A percentile compares a stretch with the other conserved stretches of the same genome.
phyloP scores from a whole-genome alignment of 306 rosid genomes.

The Styphnolobium japonicum region DNA sequence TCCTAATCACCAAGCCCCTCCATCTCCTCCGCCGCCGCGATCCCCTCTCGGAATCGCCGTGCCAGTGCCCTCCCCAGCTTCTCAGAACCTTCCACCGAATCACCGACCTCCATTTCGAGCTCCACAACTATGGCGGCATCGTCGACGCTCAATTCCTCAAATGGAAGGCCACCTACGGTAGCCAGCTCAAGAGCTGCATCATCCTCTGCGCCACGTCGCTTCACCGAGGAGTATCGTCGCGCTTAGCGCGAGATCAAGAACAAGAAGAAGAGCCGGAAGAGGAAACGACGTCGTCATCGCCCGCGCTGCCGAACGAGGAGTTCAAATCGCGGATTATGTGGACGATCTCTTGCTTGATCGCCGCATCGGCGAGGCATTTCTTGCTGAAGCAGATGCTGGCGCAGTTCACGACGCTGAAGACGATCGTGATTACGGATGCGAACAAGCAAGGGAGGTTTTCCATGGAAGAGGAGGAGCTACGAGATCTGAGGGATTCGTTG shows the following conservation, averaged over 20 bases:
- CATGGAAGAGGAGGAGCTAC: slow-evolving; percentile 32
- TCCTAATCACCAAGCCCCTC: not conserved
- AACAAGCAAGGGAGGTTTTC: slow-evolving; percentile 28
- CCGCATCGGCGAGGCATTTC: slow-evolving; percentile 45
- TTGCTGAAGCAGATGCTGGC: slow-evolving; percentile 33
- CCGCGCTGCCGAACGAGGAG: not conserved
- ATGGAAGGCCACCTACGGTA: slow-evolving; percentile 45
- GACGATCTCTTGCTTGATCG: slow-evolving; percentile 25
- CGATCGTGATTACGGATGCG: slow-evolving; percentile 30
- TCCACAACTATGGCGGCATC: not conserved
- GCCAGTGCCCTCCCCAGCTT: not conserved
- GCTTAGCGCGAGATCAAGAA: no score
- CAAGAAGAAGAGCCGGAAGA: not conserved
- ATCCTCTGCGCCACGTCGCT: slow-evolving; percentile 37
- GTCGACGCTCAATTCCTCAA: not conserved
- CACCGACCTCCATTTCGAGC: not conserved
- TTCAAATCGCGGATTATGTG: slow-evolving; percentile 7
- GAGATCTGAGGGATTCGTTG: slow-evolving; percentile 25
- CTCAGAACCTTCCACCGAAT: not conserved
- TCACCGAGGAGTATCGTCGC: not conserved
- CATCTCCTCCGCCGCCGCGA: not conserved
- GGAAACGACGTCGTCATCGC: not conserved
- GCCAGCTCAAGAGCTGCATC: slow-evolving; percentile 29
- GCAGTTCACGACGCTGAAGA: slow-evolving; percentile 21
- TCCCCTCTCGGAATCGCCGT: not conserved